phyloP scores from a whole-genome alignment of 805 yeast species.

The Diddensiella transvaalensis region DNA sequence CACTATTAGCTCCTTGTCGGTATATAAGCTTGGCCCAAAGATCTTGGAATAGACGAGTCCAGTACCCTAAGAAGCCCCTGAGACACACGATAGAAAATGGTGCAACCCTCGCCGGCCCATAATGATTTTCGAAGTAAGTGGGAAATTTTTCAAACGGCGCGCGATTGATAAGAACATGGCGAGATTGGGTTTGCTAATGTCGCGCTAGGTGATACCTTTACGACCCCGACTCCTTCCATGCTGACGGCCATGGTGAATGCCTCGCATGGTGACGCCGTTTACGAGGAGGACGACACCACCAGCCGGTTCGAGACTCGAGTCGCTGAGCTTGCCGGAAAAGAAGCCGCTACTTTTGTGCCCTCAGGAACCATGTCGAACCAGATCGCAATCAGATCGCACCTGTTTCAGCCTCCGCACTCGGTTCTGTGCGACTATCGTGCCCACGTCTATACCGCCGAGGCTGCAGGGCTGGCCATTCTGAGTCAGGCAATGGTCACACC shows the following conservation, averaged over 20 bases:
- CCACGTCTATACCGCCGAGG: slow-evolving; percentile 80
- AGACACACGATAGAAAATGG: no score
- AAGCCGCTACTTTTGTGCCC: slow-evolving; percentile 76
- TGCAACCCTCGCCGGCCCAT: slow-evolving; percentile 18
- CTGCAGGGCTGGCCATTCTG: slow-evolving; percentile 85
- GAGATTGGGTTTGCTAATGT: no score
- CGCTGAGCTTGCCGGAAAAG: slow-evolving; percentile 69
- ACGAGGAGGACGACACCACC: slow-evolving; percentile 76
- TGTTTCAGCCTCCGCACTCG: slow-evolving; percentile 81
- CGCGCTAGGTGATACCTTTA: slow-evolving; percentile 69
- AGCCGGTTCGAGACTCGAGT: slow-evolving; percentile 58
- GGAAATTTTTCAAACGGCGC: neutral
- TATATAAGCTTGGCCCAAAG: no score
- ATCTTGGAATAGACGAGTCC: no score
- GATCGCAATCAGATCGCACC: slow-evolving; percentile 70
- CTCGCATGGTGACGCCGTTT: slow-evolving; percentile 84
- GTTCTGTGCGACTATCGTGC: slow-evolving; percentile 81
- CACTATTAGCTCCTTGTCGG: no score
- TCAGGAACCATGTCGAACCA: slow-evolving; percentile 93
- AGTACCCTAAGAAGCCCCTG: no score
- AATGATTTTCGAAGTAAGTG: slow-evolving; percentile 22
- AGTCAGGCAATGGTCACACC: slow-evolving; percentile 92
- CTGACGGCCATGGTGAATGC: slow-evolving; percentile 53
- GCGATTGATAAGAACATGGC: no score
- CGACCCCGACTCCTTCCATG: slow-evolving; percentile 79